Evolutionary conservation across 768 basidiomycete species (phyloP).

Genomic region (Lentinula lateritia): DNA sequence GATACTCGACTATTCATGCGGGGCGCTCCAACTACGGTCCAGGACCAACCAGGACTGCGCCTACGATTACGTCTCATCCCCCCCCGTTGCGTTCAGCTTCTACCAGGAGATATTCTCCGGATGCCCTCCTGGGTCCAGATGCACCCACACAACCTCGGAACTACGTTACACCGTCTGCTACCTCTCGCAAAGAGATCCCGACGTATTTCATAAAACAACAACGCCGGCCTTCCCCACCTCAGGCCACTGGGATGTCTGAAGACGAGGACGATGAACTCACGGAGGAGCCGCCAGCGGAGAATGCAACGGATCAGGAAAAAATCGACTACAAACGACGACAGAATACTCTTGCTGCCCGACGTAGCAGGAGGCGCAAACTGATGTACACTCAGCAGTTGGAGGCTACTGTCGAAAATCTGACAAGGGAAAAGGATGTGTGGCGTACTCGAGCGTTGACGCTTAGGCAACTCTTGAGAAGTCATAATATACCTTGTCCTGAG

Average conservation of each 20-base stretch:
- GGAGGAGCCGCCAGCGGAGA: conserved; percentile 18
- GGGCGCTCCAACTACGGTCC: neutral
- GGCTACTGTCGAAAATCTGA: conserved; percentile 35
- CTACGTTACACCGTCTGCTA: conserved; percentile 50
- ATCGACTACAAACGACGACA: conserved; percentile 65
- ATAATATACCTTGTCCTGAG: conserved; percentile 40
- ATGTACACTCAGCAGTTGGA: conserved; percentile 58
- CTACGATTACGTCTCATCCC: neutral
- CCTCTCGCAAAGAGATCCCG: conserved; percentile 44
- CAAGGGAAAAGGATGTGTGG: conserved; percentile 48
- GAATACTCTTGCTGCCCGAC: conserved; percentile 69
- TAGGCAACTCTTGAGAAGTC: conserved; percentile 40
- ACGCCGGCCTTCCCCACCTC: conserved; percentile 21
- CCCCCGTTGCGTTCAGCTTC: conserved; percentile 3
- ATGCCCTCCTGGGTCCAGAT: conserved; percentile 26
- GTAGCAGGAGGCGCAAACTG: conserved; percentile 59
- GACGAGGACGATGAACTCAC: conserved; percentile 38
- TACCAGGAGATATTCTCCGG: conserved; percentile 5
- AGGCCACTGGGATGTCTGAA: conserved; percentile 20
- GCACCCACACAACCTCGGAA: conserved; percentile 61
- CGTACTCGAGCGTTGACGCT: conserved; percentile 32
- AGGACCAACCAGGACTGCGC: neutral
- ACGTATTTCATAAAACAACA: neutral
- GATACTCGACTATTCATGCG: neutral
- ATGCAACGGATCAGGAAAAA: conserved; percentile 42